A percentile compares a stretch with the other conserved stretches of the same genome.
Conservation (phyloP, 202 grass and related monocot species). For the Schoenoplectus tabernaemontani region DNA sequence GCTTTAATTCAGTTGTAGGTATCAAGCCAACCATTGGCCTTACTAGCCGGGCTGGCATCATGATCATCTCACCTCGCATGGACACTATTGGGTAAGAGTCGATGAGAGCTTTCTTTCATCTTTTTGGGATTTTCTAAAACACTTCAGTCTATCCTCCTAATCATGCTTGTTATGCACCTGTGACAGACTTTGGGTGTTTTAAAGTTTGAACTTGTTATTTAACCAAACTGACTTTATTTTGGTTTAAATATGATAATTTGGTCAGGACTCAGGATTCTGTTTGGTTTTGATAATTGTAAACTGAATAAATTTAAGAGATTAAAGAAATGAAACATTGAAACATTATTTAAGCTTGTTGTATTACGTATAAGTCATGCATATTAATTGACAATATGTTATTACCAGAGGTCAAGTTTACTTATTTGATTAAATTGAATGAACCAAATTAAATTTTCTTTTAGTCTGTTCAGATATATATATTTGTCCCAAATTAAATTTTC, state of each 20-base stretch:
- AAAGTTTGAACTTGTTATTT: not conserved
- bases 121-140: not conserved
- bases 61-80: conserved; percentile 60
- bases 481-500: not conserved
- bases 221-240: not conserved
- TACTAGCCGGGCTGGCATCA: conserved; percentile 62
- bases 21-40: conserved; percentile 71
- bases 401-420: not conserved
- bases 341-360: not conserved
- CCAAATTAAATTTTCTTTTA: not conserved
- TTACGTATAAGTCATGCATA: not conserved
- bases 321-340: not conserved
- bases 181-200: not conserved
- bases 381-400: not conserved
- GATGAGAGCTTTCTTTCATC: not conserved
- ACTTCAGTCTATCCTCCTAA: not conserved
- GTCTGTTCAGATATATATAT: not conserved
- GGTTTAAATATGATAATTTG: not conserved
- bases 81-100: conserved; percentile 65
- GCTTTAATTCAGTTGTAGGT: conserved; percentile 63
- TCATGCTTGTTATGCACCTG: not conserved
- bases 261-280: not conserved
- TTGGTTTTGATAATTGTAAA: conserved; percentile 1
- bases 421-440: not conserved
- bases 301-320: not conserved